Conservation (phyloP, 139 green algal species). For the Gonium pectorale region DNA sequence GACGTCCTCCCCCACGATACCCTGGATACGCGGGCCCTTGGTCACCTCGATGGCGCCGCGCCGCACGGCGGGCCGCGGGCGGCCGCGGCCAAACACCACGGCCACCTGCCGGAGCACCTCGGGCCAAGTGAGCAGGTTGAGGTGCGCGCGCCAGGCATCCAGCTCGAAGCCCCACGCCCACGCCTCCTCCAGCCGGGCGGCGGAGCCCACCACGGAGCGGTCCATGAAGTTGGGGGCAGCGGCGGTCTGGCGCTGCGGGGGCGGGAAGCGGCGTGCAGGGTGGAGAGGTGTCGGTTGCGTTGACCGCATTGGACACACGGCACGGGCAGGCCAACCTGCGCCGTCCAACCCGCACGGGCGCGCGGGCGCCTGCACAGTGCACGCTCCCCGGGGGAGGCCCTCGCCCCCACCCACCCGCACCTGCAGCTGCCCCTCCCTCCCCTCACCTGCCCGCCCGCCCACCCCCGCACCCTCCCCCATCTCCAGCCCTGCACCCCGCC, state of each 20-base stretch:
- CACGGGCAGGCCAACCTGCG: too few species aligned
- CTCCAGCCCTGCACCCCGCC: conserved; percentile 7
- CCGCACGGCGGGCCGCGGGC: conserved; percentile 2
- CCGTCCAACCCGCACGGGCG: too few species aligned
- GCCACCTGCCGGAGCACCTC: conserved; percentile 80
- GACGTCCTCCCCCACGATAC: conserved; percentile 81
- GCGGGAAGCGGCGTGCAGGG: background rate
- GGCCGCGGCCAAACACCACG: conserved; percentile 42
- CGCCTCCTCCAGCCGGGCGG: conserved; percentile 84
- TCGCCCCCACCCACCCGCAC: too few species aligned
- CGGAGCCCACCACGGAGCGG: conserved; percentile 60
- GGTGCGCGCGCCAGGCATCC: conserved; percentile 91
- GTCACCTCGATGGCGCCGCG: background rate
- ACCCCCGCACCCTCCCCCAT: background rate
- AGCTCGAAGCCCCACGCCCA: conserved; percentile 94
- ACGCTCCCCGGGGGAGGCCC: too few species aligned
- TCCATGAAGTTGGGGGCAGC: conserved; percentile 67
- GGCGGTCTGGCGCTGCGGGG: conserved; percentile 29
- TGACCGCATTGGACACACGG: too few species aligned
- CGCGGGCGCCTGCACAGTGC: too few species aligned
- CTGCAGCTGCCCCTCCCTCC: too few species aligned
- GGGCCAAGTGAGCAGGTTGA: conserved; percentile 91
- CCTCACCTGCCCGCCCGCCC: too few species aligned
- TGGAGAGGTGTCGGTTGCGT: too few species aligned
- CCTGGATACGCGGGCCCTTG: conserved; percentile 40